Evolutionary conservation across 2,329 filamentous ascomycete species (phyloP).

Genomic region (Apiospora saccharicola): DNA sequence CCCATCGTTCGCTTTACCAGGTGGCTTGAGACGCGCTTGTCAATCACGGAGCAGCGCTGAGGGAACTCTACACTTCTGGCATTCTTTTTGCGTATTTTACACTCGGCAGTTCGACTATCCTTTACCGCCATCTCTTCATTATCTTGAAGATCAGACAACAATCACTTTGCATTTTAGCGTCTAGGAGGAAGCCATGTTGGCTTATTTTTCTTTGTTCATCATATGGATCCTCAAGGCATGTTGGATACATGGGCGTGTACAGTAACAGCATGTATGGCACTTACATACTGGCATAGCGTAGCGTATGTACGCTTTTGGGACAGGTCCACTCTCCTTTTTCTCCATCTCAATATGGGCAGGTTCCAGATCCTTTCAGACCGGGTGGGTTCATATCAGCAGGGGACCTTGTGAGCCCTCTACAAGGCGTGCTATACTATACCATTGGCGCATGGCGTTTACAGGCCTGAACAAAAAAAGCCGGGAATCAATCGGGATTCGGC

Average conservation of each 20-base stretch:
- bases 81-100: background rate
- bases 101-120: background rate
- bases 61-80: background rate
- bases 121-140: background rate
- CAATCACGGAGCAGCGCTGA: slow-evolving; percentile 4
- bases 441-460: slow-evolving; percentile 8
- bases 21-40: slow-evolving; percentile 54
- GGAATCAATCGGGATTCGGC: background rate
- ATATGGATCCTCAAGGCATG: background rate
- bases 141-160: background rate
- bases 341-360: background rate
- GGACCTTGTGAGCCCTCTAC: background rate
- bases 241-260: background rate
- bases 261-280: background rate
- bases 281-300: background rate
- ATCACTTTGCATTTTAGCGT: background rate
- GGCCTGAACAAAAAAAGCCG: background rate
- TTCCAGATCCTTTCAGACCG: background rate
- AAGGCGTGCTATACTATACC: background rate
- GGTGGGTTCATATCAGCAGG: background rate
- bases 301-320: background rate
- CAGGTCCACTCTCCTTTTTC: slow-evolving; percentile 9
- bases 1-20: slow-evolving; percentile 64
- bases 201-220: background rate
- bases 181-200: background rate